Evolutionary conservation across 805 yeast genomes (phyloP).

Genomic region (Myxozyma udenii): DNA sequence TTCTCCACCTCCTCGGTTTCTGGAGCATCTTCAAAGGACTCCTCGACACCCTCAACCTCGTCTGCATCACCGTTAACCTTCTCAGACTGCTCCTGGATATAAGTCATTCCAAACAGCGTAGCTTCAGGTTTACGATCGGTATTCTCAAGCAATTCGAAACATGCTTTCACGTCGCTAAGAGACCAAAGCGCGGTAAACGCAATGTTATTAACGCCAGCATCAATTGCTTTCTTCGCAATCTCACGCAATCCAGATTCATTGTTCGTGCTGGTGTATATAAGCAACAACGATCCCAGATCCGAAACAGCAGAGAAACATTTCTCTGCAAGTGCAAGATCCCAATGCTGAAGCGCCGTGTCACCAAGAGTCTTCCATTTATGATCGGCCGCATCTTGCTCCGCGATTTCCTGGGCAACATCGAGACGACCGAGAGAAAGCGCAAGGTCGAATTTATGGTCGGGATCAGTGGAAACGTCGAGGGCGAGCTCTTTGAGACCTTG

Average conservation of each 20-base stretch:
- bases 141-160: slow-evolving; percentile 61
- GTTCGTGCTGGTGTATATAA: slow-evolving; percentile 79
- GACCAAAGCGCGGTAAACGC: slow-evolving; percentile 93
- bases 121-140: slow-evolving; percentile 81
- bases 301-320: slow-evolving; percentile 73
- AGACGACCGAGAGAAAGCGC: slow-evolving; percentile 76
- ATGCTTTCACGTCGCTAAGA: slow-evolving; percentile 63
- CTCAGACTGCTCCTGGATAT: slow-evolving; percentile 44
- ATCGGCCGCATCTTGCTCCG: slow-evolving; percentile 47
- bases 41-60: slow-evolving; percentile 15
- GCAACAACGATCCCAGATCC: slow-evolving; percentile 77
- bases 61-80: slow-evolving; percentile 16
- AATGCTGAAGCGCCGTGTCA: slow-evolving; percentile 72
- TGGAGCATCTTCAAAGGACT: slow-evolving; percentile 7
- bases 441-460: slow-evolving; percentile 87
- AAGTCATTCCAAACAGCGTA: slow-evolving; percentile 71
- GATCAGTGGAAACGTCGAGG: slow-evolving; percentile 73
- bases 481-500: slow-evolving; percentile 88
- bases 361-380: slow-evolving; percentile 91
- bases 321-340: slow-evolving; percentile 79
- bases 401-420: slow-evolving; percentile 65
- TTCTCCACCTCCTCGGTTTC: slow-evolving; percentile 8
- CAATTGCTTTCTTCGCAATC: slow-evolving; percentile 65
- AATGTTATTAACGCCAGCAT: slow-evolving; percentile 77
- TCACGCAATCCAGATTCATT: slow-evolving; percentile 56